These are phyloP conservation scores for Rhytidhysteron rufulum DNA, from an alignment of 2,329 filamentous ascomycete species.

Conservation along the genomic window DNA sequence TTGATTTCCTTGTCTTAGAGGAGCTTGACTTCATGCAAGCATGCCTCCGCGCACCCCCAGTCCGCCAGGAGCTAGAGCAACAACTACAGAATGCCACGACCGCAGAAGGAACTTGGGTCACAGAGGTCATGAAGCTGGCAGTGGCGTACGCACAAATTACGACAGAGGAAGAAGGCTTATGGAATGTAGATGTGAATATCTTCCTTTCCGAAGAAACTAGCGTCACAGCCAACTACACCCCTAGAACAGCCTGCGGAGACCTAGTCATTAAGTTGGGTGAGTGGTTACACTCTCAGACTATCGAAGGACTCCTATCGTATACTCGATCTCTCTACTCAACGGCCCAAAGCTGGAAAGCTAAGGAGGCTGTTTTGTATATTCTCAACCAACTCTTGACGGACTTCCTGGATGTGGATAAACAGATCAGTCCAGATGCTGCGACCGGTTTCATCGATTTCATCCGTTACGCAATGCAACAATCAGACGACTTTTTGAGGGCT, in stretches of 20 bases:
- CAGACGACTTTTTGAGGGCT: constrained; percentile 75
- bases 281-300: constrained; percentile 72
- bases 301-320: constrained; percentile 75
- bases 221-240: constrained; percentile 92
- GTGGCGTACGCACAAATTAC: constrained; percentile 86
- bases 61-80: constrained; percentile 81
- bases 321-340: constrained; percentile 68
- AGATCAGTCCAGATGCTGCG: constrained; percentile 65
- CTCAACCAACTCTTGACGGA: constrained; percentile 81
- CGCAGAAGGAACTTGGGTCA: constrained; percentile 71
- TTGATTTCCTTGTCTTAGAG: constrained; percentile 90
- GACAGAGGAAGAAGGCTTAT: constrained; percentile 86
- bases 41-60: constrained; percentile 80
- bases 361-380: constrained; percentile 80
- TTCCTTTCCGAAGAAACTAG: constrained; percentile 94
- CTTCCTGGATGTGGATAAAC: constrained; percentile 72
- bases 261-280: constrained; percentile 89
- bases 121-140: constrained; percentile 81
- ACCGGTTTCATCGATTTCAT: constrained; percentile 77
- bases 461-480: constrained; percentile 66
- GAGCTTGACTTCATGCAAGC: constrained; percentile 94
- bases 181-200: constrained; percentile 94
- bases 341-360: constrained; percentile 56
- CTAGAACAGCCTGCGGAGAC: constrained; percentile 87
- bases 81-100: constrained; percentile 61